phyloP scores from a whole-genome alignment of 768 basidiomycete species.

The Mycena latifolia region DNA sequence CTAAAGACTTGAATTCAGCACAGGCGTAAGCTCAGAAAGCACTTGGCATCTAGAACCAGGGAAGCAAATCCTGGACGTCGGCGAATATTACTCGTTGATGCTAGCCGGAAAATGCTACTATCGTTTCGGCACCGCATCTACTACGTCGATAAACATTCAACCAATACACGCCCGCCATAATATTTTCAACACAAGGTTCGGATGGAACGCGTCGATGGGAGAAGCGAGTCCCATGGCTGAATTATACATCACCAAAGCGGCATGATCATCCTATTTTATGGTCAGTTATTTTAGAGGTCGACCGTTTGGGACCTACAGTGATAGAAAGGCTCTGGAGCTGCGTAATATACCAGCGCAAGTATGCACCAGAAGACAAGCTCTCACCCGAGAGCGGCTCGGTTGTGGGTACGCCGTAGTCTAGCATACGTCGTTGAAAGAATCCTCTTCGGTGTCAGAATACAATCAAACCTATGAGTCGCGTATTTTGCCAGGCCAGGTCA shows the following conservation, averaged over 20 bases:
- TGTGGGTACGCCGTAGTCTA: slow-evolving; percentile 10
- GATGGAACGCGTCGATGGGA: slow-evolving; percentile 35
- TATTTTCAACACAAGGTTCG: slow-evolving; percentile 36
- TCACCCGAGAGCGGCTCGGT: slow-evolving; percentile 5
- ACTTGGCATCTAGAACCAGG: no score
- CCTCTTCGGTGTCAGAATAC: no score
- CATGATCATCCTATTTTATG: slow-evolving; percentile 34
- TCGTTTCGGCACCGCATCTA: no score
- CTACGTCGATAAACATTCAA: no score
- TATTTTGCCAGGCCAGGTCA: slow-evolving; percentile 25
- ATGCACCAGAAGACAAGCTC: slow-evolving; percentile 9
- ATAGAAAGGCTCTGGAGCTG: slow-evolving; percentile 26
- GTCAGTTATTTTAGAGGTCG: neutral
- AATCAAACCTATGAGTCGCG: slow-evolving; percentile 17
- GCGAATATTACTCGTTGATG: no score
- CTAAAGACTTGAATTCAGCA: no score
- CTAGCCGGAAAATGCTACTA: no score
- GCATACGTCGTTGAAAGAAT: neutral
- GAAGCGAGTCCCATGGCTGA: slow-evolving; percentile 29
- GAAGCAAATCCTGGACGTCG: no score
- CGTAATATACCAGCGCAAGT: slow-evolving; percentile 9
- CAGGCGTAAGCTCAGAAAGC: no score
- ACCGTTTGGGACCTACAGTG: slow-evolving; percentile 8
- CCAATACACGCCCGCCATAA: no score
- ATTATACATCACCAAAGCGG: slow-evolving; percentile 30